Evolutionary conservation across 345 rosid genomes (phyloP).

Genomic region (Cardamine resedifolia): DNA sequence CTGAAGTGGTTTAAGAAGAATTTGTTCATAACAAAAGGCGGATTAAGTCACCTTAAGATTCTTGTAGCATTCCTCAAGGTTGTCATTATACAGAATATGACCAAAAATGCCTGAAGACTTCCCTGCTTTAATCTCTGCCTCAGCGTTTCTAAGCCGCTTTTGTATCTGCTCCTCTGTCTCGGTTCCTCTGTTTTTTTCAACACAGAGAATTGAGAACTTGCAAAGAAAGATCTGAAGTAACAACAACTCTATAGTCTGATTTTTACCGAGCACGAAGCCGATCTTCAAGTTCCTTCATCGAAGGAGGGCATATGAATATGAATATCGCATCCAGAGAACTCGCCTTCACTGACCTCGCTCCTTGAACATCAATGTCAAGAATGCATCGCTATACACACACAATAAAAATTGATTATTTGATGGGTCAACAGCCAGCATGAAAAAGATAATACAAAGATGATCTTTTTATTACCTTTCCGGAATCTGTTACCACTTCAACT

Average conservation of each 20-base stretch:
- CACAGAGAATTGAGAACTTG: slow-evolving; percentile 18
- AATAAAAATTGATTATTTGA: background rate
- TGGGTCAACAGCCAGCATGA: background rate
- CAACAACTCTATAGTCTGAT: slow-evolving; percentile 13
- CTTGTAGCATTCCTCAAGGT: slow-evolving; percentile 78
- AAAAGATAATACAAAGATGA: background rate
- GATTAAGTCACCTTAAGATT: slow-evolving; percentile 66
- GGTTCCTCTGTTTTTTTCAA: slow-evolving; percentile 60
- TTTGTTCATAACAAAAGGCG: slow-evolving; percentile 11
- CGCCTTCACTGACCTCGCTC: slow-evolving; percentile 72
- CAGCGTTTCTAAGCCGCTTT: slow-evolving; percentile 75
- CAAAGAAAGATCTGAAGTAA: slow-evolving; percentile 6
- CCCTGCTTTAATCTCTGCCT: slow-evolving; percentile 79
- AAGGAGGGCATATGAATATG: slow-evolving; percentile 85
- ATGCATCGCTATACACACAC: slow-evolving; percentile 72
- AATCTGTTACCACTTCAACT: slow-evolving; percentile 84
- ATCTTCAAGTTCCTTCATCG: slow-evolving; percentile 74
- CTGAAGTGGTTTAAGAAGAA: background rate
- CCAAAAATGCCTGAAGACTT: slow-evolving; percentile 63
- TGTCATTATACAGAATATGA: slow-evolving; percentile 65
- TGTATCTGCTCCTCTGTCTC: slow-evolving; percentile 85
- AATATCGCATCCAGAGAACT: slow-evolving; percentile 81
- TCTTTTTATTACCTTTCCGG: slow-evolving; percentile 66
- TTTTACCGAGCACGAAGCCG: slow-evolving; percentile 85
- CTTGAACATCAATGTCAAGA: slow-evolving; percentile 99